These are phyloP conservation scores for Lactarius psammicola DNA, from an alignment of 768 basidiomycete genomes.

Conservation along the genomic window DNA sequence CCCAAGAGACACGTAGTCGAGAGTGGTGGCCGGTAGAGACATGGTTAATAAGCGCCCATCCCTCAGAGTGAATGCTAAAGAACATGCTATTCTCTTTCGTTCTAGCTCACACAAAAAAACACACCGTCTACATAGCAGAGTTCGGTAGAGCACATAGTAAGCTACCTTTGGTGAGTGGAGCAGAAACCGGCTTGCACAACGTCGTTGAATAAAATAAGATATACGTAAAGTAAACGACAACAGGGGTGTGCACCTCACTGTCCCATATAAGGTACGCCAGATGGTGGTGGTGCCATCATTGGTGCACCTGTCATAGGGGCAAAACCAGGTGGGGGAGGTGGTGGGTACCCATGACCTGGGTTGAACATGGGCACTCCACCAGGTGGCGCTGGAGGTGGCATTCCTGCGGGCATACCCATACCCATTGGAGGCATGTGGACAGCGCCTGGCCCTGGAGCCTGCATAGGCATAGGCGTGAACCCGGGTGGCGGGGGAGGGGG, in stretches of 20 bases:
- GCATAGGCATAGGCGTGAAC: slow-evolving; percentile 62
- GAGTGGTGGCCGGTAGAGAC: slow-evolving; percentile 4
- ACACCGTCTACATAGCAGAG: slow-evolving; percentile 1
- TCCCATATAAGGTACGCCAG: slow-evolving; percentile 19
- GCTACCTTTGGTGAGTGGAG: neutral
- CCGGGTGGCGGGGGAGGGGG: slow-evolving; percentile 75
- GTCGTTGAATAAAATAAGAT: neutral
- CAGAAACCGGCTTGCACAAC: neutral
- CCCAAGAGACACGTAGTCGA: slow-evolving; percentile 19
- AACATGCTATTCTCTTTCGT: neutral
- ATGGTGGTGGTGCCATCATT: slow-evolving; percentile 45
- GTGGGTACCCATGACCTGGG: slow-evolving; percentile 48
- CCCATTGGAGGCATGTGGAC: slow-evolving; percentile 34
- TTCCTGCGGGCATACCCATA: slow-evolving; percentile 15
- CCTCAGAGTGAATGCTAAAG: neutral
- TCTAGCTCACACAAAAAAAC: neutral
- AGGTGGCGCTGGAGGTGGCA: slow-evolving; percentile 27
- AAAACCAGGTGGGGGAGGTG: slow-evolving; percentile 68
- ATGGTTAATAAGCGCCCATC: slow-evolving; percentile 8
- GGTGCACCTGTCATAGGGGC: slow-evolving; percentile 42
- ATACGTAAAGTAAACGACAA: slow-evolving; percentile 10
- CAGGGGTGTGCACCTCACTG: slow-evolving; percentile 3
- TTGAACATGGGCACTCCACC: slow-evolving; percentile 48
- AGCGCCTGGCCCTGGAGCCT: slow-evolving; percentile 31
- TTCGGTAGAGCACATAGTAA: too few species aligned